phyloP scores from a whole-genome alignment of 495 filamentous ascomycete species.

The Annulohypoxylon maeteangense region DNA sequence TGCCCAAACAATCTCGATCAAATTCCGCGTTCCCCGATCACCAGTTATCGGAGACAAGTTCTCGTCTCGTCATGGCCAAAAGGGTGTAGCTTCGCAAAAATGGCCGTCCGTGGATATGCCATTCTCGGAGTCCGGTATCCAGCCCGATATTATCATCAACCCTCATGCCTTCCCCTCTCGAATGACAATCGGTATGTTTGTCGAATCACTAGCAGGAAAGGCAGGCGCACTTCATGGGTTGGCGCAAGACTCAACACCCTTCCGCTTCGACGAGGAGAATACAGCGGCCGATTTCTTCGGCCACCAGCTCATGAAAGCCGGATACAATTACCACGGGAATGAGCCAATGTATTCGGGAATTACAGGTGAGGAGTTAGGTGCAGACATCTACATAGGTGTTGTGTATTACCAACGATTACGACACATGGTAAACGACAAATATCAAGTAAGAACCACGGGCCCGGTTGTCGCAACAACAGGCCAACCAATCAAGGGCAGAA shows the following conservation, averaged over 20 bases:
- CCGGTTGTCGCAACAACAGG: constrained; percentile 88
- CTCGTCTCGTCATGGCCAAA: constrained; percentile 97
- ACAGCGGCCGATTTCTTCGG: constrained; percentile 96
- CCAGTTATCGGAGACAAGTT: constrained; percentile 99
- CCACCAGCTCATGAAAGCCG: constrained; percentile 89
- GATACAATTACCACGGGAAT: constrained; percentile 98
- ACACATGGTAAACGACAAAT: constrained; percentile 99
- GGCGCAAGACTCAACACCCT: constrained; percentile 93
- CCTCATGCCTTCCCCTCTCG: constrained; percentile 99
- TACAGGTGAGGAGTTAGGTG: constrained; percentile 90
- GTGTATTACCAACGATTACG: constrained; percentile 97
- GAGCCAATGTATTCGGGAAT: constrained; percentile 98
- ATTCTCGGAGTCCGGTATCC: constrained; percentile 95
- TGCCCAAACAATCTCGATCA: constrained; percentile 86
- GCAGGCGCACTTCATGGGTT: constrained; percentile 92
- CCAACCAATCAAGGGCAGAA: constrained; percentile 95
- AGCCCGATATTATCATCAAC: constrained; percentile 98
- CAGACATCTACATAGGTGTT: constrained; percentile 95
- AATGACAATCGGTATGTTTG: constrained; percentile 99
- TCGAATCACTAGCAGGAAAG: constrained; percentile 96
- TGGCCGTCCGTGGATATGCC: constrained; percentile 96
- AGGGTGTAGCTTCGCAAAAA: constrained; percentile 96
- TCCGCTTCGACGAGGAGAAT: constrained; percentile 90
- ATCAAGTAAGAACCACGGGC: constrained; percentile 96
- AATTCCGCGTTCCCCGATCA: constrained; percentile 87